A percentile compares a stretch with the other conserved stretches of the same genome.
phyloP scores from a whole-genome alignment of 495 filamentous ascomycete genomes.

The Astrothelium macrocarpum region DNA sequence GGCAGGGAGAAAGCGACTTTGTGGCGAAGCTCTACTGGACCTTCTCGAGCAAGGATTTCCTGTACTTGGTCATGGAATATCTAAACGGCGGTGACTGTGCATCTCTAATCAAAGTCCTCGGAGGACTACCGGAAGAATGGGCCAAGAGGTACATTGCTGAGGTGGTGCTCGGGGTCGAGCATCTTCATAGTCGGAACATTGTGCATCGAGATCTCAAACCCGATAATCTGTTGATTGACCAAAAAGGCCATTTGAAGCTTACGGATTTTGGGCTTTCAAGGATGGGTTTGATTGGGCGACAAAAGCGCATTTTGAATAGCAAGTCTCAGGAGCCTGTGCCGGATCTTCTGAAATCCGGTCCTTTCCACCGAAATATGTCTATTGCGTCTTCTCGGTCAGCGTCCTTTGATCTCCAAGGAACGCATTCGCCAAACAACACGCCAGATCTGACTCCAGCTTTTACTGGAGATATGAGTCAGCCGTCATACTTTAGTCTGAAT shows the following conservation, averaged over 20 bases:
- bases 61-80: conserved; percentile 99
- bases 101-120: conserved; percentile 87
- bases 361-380: conserved; percentile 76
- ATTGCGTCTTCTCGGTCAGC: conserved; percentile 90
- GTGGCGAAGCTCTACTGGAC: conserved; percentile 99
- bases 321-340: conserved; percentile 68
- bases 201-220: conserved; percentile 96
- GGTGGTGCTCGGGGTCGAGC: conserved; percentile 88
- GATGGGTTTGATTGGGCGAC: conserved; percentile 93
- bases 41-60: conserved; percentile 97
- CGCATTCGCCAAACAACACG: conserved; percentile 69
- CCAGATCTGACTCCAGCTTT: conserved; percentile 82
- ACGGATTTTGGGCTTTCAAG: conserved; percentile 96
- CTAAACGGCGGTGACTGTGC: conserved; percentile 96
- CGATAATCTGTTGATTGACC: conserved; percentile 94
- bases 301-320: conserved; percentile 82
- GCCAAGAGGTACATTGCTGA: conserved; percentile 93
- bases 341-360: conserved; percentile 84
- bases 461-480: conserved; percentile 56
- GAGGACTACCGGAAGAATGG: conserved; percentile 90
- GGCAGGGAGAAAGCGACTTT: conserved; percentile 98
- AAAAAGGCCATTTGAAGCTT: conserved; percentile 90
- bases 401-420: conserved; percentile 80
- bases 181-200: conserved; percentile 87
- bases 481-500: conserved; percentile 84